Evolutionary conservation across 2,329 filamentous ascomycete species (phyloP), one percentile per base, ranked within the genome.

Genomic region (Colletotrichum filicis): DNA sequence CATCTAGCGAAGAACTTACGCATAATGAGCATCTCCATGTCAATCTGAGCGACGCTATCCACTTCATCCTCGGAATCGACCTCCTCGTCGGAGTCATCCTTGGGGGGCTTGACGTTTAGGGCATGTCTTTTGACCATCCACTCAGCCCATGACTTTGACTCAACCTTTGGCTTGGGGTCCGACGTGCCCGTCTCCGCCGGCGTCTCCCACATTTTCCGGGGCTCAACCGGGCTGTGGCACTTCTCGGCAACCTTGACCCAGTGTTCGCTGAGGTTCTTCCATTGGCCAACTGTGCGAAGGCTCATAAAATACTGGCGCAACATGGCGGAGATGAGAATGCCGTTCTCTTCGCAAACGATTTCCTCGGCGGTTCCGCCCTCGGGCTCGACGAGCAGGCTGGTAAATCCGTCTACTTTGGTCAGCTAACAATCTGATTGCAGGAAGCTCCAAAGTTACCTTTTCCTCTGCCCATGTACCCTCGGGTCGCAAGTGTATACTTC

Each of bases 231-330:
- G 68, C 83, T 82, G 76, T 91, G 87, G 58, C 95, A 85, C 26
- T 87, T 87, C 30, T 89, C 85, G 42, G 94, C 91, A 2, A 97
- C 90, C 12, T 82, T 80, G 28, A 85, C 83, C 92, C 94, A 97
- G 79, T 94, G 92, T 1, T 88, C 85, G 16, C 92, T 89, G 85
- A 93, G 93, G 71, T 91, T 87, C 73, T 90, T 91, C 95, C 95
- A 98, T 77, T 91, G 90, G 22, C 94, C 94, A 30, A 97, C 84
- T 1, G 95, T 92, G 68, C 94, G 94, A 56, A 97, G 87, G 7
- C 92, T 93, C 88, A 97, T 93, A 82, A 98, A 98, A 82, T 97
- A 98, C 80, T 98, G 95, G 14, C 95, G 91, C 24, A 98, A 87
- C 80, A 98, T 92, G 79, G 93, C 94, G 61, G 93, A 95, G 77